Conservation (phyloP, 116 monocot species). For the Dioscorea cayenensis region DNA sequence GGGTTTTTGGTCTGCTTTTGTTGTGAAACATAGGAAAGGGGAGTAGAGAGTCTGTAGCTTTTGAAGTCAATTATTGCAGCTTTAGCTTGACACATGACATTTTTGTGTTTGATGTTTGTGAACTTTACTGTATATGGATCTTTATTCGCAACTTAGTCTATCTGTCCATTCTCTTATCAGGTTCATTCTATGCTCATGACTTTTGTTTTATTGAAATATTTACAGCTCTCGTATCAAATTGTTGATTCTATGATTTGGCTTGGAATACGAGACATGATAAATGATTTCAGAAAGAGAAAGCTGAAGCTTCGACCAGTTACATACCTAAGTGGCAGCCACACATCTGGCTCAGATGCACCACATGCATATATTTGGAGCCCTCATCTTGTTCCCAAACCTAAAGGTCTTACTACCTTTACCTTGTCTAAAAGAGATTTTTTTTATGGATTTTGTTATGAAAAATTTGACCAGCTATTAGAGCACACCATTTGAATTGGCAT, state of each 20-base stretch:
- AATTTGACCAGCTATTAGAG: too few species aligned
- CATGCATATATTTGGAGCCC: conserved; percentile 99
- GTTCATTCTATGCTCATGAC: background rate
- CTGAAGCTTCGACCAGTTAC: conserved; percentile 92
- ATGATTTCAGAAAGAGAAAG: conserved; percentile 92
- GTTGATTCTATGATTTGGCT: conserved; percentile 99
- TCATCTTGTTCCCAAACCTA: conserved; percentile 97
- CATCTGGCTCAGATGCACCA: conserved; percentile 66
- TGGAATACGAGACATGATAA: conserved; percentile 96
- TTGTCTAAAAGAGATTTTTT: background rate
- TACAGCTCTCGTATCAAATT: conserved; percentile 97
- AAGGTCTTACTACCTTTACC: conserved; percentile 45
- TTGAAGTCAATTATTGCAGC: too few species aligned
- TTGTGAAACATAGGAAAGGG: too few species aligned
- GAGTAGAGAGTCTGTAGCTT: too few species aligned
- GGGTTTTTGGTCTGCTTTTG: too few species aligned
- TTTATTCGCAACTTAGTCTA: too few species aligned
- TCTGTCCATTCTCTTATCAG: too few species aligned
- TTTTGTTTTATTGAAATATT: conserved; percentile 8
- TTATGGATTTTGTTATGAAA: too few species aligned
- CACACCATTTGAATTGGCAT: too few species aligned
- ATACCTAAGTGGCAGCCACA: conserved; percentile 83
- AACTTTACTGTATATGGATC: too few species aligned
- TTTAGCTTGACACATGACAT: too few species aligned
- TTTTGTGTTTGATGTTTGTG: too few species aligned